phyloP scores from a whole-genome alignment of 805 yeast genomes.

The Grigorovia transvaalensis region DNA sequence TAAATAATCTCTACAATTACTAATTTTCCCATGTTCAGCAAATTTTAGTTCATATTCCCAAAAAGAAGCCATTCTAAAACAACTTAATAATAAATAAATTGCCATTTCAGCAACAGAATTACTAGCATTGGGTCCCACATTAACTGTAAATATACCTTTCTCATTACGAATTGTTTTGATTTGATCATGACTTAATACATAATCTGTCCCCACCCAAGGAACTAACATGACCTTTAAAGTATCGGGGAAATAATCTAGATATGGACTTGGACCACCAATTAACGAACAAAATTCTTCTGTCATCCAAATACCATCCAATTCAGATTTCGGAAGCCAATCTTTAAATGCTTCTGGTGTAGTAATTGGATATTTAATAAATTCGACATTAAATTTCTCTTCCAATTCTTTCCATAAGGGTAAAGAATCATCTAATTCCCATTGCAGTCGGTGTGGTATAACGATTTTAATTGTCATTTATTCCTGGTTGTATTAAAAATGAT shows the following conservation, averaged over 20 bases:
- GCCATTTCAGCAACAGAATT: conserved; percentile 69
- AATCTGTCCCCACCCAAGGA: conserved; percentile 55
- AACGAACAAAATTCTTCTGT: conserved; percentile 41
- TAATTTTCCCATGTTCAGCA: conserved; percentile 33
- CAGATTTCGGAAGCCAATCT: conserved; percentile 31
- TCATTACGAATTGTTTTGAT: conserved; percentile 29
- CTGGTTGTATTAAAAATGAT: neutral
- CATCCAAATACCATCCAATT: conserved; percentile 44
- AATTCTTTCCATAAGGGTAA: conserved; percentile 40
- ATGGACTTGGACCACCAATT: conserved; percentile 36
- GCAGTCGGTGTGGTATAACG: conserved; percentile 24
- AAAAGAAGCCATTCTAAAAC: conserved; percentile 46
- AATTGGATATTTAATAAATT: conserved; percentile 32
- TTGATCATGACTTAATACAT: conserved; percentile 33
- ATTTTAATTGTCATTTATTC: neutral
- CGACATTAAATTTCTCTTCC: conserved; percentile 25
- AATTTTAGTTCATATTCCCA: conserved; percentile 36
- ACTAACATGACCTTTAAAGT: conserved; percentile 39
- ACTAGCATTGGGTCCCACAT: conserved; percentile 50
- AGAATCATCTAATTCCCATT: conserved; percentile 37
- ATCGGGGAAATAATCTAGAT: conserved; percentile 38
- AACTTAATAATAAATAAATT: conserved; percentile 43
- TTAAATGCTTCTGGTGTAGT: conserved; percentile 35
- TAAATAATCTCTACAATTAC: conserved; percentile 34
- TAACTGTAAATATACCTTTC: conserved; percentile 45